phyloP scores from a whole-genome alignment of 192 early-diverging fungal genomes.

The Dissophora ornata region DNA sequence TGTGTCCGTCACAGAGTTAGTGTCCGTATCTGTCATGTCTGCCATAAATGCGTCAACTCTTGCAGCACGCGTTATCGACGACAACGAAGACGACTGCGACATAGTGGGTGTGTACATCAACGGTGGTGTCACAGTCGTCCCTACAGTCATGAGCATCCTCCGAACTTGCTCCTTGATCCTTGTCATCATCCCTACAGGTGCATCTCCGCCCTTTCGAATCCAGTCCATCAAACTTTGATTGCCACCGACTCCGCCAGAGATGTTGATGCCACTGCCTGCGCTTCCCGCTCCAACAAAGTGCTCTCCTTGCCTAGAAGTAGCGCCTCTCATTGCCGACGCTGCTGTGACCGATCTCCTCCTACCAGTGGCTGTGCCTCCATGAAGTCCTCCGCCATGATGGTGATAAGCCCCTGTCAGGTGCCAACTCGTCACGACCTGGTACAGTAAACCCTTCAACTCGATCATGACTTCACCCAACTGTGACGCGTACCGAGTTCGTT shows the following conservation, averaged over 20 bases:
- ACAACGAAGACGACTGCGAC: background rate
- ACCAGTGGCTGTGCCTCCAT: background rate
- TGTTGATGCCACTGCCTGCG: too few species aligned
- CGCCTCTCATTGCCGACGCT: background rate
- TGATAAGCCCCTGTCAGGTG: constrained; percentile 7
- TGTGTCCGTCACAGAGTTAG: constrained; percentile 38
- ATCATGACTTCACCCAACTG: constrained; percentile 29
- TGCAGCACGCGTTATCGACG: background rate
- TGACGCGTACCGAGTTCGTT: constrained; percentile 17
- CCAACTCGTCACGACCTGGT: constrained; percentile 17
- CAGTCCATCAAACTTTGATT: constrained; percentile 39
- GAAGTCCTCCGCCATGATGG: background rate
- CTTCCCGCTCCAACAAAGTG: background rate
- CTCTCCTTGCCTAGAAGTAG: background rate
- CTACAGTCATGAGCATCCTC: constrained; percentile 13
- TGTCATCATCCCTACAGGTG: constrained; percentile 20
- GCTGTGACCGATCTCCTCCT: background rate
- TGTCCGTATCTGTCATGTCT: constrained; percentile 47
- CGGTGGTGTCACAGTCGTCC: background rate
- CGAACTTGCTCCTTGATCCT: constrained; percentile 23
- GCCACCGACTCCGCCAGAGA: background rate
- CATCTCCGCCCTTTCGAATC: constrained; percentile 39
- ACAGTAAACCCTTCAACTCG: constrained; percentile 27
- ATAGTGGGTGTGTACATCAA: background rate
- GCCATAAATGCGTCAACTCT: background rate